These are phyloP conservation scores for Plasmodium berghei DNA, from an alignment of 169 alveolate species.

Conservation along the genomic window DNA sequence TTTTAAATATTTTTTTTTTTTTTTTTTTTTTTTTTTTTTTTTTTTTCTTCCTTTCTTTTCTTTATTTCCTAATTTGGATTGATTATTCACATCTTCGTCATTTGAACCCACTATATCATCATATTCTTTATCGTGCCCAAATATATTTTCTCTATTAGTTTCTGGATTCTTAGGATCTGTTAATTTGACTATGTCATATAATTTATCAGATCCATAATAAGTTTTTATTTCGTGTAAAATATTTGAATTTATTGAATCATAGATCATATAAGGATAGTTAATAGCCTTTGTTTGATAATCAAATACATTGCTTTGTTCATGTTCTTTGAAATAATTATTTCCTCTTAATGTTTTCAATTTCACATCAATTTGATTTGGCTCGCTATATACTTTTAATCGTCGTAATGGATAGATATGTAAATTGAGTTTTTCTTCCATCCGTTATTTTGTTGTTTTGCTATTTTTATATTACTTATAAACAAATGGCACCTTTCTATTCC, in stretches of 20 bases:
- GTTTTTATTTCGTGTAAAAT: constrained; percentile 39
- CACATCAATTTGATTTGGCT: constrained; percentile 43
- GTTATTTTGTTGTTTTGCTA: background rate
- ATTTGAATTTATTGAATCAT: constrained; percentile 47
- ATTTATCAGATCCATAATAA: constrained; percentile 25
- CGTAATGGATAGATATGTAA: constrained; percentile 48
- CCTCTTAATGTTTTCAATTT: constrained; percentile 7
- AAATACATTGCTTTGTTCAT: background rate
- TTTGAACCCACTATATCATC: background rate
- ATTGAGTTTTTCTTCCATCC: constrained; percentile 63
- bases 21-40: background rate
- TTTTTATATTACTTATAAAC: background rate
- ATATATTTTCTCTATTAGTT: background rate
- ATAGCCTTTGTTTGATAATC: constrained; percentile 20
- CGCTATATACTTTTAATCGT: constrained; percentile 26
- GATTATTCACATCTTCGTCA: background rate
- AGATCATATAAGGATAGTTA: constrained; percentile 41
- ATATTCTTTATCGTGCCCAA: background rate
- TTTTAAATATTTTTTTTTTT: background rate
- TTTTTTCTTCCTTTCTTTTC: background rate
- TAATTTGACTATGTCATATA: background rate
- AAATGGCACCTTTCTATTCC: background rate
- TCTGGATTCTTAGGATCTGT: background rate
- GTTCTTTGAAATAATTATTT: background rate
- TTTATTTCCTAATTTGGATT: no score